Evolutionary conservation across 495 filamentous ascomycete species (phyloP), one percentile per base, ranked within the genome.

Genomic region (Trypethelium eluteriae): DNA sequence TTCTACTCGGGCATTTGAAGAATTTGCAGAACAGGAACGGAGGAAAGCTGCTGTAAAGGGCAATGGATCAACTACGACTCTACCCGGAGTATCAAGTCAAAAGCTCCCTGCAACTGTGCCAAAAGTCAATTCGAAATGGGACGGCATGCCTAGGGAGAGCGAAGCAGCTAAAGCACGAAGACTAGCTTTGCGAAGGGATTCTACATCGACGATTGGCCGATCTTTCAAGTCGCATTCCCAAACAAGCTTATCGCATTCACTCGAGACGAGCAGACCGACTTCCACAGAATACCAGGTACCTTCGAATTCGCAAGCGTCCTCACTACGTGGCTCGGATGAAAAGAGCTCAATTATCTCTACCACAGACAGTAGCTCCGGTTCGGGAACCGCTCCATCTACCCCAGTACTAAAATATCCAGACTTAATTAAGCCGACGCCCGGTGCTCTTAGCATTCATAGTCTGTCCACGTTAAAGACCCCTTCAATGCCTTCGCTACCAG

Each of bases 71-170:
- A 36, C 62, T 16, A 59, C 34, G 4, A 66, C 38, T 0, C 12
- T 66, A 38, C 71, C 73, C 7, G 73, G 75, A 39, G 71, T 80
- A 2, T 76, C 80, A 11, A 70, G 72, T 7, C 71, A 74, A 41
- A 81, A 78, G 66, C 72, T 82, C 36, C 80, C 80, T 12, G 62
- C 72, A 14, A 72, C 67, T 12, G 79, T 81, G 2, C 80, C 80
- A 16, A 80, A 78, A 64, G 80, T 81, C 38, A 82, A 82, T 64
- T 75, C 77, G 10, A 81, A 78, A 68, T 82, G 80, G 80, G 77
- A 82, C 69, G 80, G 80, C 36, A 65, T 81, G 25, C 80, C 80
- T 36, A 32, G 74, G 77, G 35, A 66, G 70, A 34, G 66, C 62
- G 65, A 76, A 79, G 69, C 56, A 62, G 35, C 53, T 9, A 59